Percentiles rank a stretch among this genome's conserved stretches.
Evolutionary conservation across 192 early-diverging fungal species (phyloP).

Genomic region (Backusella parvicylindrica): DNA sequence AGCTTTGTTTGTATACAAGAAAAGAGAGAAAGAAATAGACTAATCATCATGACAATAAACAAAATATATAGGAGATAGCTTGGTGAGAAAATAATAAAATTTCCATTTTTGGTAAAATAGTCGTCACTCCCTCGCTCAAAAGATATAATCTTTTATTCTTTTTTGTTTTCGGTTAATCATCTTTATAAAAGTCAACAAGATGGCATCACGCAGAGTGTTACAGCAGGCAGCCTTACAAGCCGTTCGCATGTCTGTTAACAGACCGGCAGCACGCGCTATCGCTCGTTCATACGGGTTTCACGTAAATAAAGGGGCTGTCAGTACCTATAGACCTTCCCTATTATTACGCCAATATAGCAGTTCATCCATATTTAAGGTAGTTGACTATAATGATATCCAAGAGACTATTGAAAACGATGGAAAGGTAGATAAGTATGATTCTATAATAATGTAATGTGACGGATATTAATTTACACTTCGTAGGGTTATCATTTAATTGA

Average conservation of each 20-base stretch:
- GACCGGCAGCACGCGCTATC: neutral
- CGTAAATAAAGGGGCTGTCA: neutral
- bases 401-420: conserved; percentile 5
- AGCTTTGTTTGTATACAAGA: too few species aligned
- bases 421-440: conserved; percentile 12
- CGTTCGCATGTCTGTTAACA: neutral
- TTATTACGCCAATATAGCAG: neutral
- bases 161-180: neutral
- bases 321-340: neutral
- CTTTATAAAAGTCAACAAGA: neutral
- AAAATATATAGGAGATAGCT: too few species aligned
- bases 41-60: too few species aligned
- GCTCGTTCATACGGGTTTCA: neutral
- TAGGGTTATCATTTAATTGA: conserved; percentile 59
- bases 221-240: neutral
- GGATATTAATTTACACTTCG: neutral
- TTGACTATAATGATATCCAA: conserved; percentile 22
- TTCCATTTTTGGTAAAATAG: neutral
- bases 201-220: conserved; percentile 5
- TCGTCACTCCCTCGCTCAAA: neutral
- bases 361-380: neutral
- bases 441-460: too few species aligned
- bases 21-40: too few species aligned
- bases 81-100: neutral
- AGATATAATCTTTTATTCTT: neutral